Conservation (phyloP, 2,329 filamentous ascomycete genomes). For the Aspergillus piperis region DNA sequence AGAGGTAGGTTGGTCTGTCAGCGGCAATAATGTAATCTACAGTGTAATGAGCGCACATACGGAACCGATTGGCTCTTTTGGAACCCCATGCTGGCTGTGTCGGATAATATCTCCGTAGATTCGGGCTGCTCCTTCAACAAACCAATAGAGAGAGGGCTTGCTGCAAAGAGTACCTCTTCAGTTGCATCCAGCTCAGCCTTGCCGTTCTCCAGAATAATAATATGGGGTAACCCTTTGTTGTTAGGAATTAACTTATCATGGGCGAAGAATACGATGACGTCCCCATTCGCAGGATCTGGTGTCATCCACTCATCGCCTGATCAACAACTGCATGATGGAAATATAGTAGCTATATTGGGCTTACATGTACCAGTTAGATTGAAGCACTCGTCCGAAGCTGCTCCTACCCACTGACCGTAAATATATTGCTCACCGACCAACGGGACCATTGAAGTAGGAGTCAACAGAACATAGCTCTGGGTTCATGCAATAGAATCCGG, state of each 20-base stretch:
- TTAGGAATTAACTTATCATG: constrained; percentile 59
- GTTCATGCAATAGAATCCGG: too few species aligned
- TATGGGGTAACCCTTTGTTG: constrained; percentile 50
- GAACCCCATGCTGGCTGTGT: constrained; percentile 55
- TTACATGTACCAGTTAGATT: not conserved
- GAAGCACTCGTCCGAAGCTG: not conserved
- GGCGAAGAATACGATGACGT: constrained; percentile 40
- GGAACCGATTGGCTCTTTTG: constrained; percentile 62
- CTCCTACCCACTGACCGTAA: not conserved
- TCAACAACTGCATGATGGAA: not conserved
- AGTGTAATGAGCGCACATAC: constrained; percentile 50
- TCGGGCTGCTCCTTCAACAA: constrained; percentile 58
- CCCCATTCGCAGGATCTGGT: not conserved
- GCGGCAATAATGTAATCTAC: too few species aligned
- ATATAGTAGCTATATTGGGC: not conserved
- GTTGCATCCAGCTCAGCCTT: constrained; percentile 56
- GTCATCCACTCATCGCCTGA: too few species aligned
- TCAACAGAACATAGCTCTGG: not conserved
- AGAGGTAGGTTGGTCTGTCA: too few species aligned
- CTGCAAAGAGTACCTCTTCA: constrained; percentile 51
- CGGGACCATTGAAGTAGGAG: too few species aligned
- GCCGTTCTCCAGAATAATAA: constrained; percentile 63
- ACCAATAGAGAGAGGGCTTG: constrained; percentile 60
- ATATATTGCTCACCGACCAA: not conserved
- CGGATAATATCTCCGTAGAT: constrained; percentile 60